A percentile compares a stretch with the other conserved stretches of the same genome.
phyloP scores from a whole-genome alignment of 2,329 filamentous ascomycete species.

The Colletotrichum endophyticum region DNA sequence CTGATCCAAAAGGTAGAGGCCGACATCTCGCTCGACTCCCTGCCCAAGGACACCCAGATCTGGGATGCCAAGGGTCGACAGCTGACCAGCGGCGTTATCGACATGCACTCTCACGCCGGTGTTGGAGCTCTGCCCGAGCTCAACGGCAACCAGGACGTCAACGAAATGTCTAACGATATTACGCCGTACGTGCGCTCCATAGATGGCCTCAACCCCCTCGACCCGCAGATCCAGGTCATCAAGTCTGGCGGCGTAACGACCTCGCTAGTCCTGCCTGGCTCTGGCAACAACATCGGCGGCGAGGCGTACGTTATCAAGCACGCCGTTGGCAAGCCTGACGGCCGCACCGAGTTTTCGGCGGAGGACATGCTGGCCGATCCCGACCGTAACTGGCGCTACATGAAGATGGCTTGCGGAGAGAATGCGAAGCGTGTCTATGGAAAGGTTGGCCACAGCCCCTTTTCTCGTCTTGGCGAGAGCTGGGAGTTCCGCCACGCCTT shows the following conservation, averaged over 20 bases:
- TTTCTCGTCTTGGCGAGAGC: slow-evolving; percentile 70
- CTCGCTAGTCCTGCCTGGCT: slow-evolving; percentile 69
- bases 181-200: slow-evolving; percentile 73
- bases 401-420: slow-evolving; percentile 80
- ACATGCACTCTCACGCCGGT: slow-evolving; percentile 74
- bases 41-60: slow-evolving; percentile 54
- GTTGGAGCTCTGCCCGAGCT: slow-evolving; percentile 62
- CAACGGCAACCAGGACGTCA: slow-evolving; percentile 60
- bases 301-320: slow-evolving; percentile 75
- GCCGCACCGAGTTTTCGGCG: slow-evolving; percentile 67
- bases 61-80: slow-evolving; percentile 65
- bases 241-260: slow-evolving; percentile 77
- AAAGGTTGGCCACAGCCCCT: slow-evolving; percentile 57
- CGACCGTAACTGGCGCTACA: slow-evolving; percentile 69
- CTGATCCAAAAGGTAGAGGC: slow-evolving; percentile 61
- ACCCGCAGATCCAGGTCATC: slow-evolving; percentile 71
- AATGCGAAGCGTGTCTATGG: slow-evolving; percentile 70
- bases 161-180: slow-evolving; percentile 68
- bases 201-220: slow-evolving; percentile 67
- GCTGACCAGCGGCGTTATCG: slow-evolving; percentile 71
- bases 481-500: slow-evolving; percentile 73
- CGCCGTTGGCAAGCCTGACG: slow-evolving; percentile 63
- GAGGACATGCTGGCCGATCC: slow-evolving; percentile 70
- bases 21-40: slow-evolving; percentile 42
- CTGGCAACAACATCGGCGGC: slow-evolving; percentile 75